These are phyloP conservation scores for Malus sylvestris DNA, from an alignment of 306 rosid genomes.

Conservation along the genomic window DNA sequence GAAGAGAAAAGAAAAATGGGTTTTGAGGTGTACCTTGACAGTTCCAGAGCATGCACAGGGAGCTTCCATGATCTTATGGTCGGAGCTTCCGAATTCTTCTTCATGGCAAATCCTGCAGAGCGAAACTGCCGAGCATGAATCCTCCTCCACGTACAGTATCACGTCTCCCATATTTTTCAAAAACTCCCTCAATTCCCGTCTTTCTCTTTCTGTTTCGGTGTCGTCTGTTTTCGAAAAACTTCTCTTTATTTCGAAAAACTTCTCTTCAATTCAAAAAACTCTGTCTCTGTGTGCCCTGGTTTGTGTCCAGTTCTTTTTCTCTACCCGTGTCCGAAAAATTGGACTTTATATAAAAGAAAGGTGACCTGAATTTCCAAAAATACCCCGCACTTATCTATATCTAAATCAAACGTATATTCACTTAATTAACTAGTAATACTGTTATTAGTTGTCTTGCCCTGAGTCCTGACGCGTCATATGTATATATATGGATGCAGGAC, in stretches of 20 bases:
- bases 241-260: conserved; percentile 16
- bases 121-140: conserved; percentile 30
- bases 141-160: conserved; percentile 48
- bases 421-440: background rate
- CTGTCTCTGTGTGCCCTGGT: background rate
- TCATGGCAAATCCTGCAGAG: conserved; percentile 93
- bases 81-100: conserved; percentile 57
- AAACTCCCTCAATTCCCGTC: background rate
- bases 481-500: background rate
- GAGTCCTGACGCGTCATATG: background rate
- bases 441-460: background rate
- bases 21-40: conserved; percentile 49
- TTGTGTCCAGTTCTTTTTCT: conserved; percentile 1
- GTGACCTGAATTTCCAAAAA: conserved; percentile 24
- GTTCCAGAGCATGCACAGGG: conserved; percentile 99
- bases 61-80: conserved; percentile 50
- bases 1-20: background rate
- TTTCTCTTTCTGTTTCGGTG: background rate
- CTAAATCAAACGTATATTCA: background rate
- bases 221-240: background rate
- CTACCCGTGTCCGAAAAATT: conserved; percentile 6
- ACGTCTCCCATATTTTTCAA: conserved; percentile 55
- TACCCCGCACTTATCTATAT: conserved; percentile 30
- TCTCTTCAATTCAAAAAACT: background rate
- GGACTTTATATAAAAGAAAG: conserved; percentile 28